A percentile compares a stretch with the other conserved stretches of the same genome.
phyloP scores from a whole-genome alignment of 331 rosid genomes.

The Dryas integrifolia region DNA sequence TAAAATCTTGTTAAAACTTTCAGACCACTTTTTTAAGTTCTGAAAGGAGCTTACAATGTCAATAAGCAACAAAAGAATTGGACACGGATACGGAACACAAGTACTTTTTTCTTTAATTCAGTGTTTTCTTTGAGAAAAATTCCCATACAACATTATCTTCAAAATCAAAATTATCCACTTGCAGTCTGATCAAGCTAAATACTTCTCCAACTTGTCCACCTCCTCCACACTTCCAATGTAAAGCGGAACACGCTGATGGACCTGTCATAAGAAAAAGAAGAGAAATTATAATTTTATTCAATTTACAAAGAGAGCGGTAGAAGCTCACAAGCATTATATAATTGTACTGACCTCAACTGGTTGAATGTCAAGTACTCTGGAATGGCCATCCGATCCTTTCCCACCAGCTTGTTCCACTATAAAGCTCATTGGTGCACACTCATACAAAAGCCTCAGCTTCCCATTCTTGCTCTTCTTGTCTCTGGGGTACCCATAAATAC shows the following conservation, averaged over 20 bases:
- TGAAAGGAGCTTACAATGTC: neutral
- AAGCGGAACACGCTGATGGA: slow-evolving; percentile 92
- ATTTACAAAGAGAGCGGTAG: neutral
- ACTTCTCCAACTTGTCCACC: slow-evolving; percentile 91
- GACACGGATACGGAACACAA: neutral
- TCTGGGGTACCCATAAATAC: slow-evolving; percentile 93
- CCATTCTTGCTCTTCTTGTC: slow-evolving; percentile 97
- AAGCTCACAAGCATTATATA: neutral
- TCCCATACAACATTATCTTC: slow-evolving; percentile 24
- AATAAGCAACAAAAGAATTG: slow-evolving; percentile 11
- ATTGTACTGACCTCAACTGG: slow-evolving; percentile 67
- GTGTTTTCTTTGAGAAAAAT: slow-evolving; percentile 20
- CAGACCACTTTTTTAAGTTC: no score
- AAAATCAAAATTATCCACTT: slow-evolving; percentile 24
- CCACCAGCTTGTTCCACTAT: slow-evolving; percentile 98
- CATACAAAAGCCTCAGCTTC: slow-evolving; percentile 87
- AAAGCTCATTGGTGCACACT: slow-evolving; percentile 98
- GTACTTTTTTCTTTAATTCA: slow-evolving; percentile 9
- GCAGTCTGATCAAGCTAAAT: slow-evolving; percentile 49
- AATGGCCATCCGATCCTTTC: slow-evolving; percentile 90
- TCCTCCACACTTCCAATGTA: slow-evolving; percentile 87
- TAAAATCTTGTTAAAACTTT: no score
- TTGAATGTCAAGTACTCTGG: slow-evolving; percentile 81
- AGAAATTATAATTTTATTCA: slow-evolving; percentile 4
- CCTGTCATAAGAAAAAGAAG: slow-evolving; percentile 37